Conservation (phyloP, 2,329 filamentous ascomycete species). For the Arthrobotrys entomopaga region DNA sequence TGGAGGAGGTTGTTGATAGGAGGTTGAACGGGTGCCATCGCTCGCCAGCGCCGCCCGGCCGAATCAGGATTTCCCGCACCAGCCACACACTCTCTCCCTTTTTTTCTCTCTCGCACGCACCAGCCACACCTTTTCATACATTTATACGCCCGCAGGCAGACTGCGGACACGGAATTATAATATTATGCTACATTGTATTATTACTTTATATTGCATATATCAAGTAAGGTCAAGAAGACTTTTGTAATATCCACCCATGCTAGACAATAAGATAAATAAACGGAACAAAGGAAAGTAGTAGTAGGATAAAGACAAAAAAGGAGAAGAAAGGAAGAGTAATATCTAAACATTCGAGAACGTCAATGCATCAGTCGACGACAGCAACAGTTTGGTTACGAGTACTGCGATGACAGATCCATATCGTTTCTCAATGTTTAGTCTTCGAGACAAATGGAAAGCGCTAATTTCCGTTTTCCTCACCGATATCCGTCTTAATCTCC, state of each 20-base stretch:
- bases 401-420: no score
- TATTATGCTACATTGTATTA: no score
- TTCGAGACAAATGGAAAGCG: slow-evolving; percentile 3
- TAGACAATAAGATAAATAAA: neutral
- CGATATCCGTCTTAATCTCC: slow-evolving; percentile 1
- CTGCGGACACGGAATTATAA: no score
- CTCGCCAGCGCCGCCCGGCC: slow-evolving; percentile 19
- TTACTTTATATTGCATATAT: slow-evolving; percentile 1
- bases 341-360: no score
- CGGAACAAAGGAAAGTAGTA: neutral
- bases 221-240: no score
- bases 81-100: slow-evolving; percentile 30
- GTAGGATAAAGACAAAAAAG: neutral
- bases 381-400: no score
- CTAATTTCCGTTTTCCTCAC: slow-evolving; percentile 15
- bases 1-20: slow-evolving; percentile 56
- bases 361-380: no score
- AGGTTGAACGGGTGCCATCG: slow-evolving; percentile 40
- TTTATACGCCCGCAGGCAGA: neutral
- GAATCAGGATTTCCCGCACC: slow-evolving; percentile 49
- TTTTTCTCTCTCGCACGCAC: no score
- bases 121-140: neutral
- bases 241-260: neutral
- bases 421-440: neutral
- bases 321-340: neutral